Evolutionary conservation across 2,329 filamentous ascomycete genomes (phyloP).

Genomic region (Trichoderma afroharzianum): DNA sequence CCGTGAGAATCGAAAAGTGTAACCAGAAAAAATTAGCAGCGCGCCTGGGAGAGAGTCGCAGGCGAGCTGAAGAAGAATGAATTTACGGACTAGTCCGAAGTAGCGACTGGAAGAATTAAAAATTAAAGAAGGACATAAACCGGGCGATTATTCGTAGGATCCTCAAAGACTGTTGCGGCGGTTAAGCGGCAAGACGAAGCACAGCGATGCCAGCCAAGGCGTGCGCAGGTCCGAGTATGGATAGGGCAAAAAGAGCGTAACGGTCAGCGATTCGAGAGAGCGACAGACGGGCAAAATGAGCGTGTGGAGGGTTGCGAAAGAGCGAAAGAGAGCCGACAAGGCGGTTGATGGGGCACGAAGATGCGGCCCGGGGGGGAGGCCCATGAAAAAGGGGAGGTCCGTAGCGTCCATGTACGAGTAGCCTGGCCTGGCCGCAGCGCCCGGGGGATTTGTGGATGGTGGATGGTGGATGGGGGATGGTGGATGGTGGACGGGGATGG

Average conservation of each 20-base stretch:
- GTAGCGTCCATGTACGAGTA: neutral
- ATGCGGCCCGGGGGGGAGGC: conserved; percentile 16
- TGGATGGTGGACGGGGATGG: neutral
- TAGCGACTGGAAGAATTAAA: conserved; percentile 3
- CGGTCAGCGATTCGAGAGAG: conserved; percentile 8
- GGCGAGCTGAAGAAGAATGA: neutral
- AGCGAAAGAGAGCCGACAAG: conserved; percentile 5
- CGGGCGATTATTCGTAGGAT: neutral
- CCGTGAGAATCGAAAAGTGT: neutral
- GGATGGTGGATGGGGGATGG: too few species aligned
- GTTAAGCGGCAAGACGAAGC: neutral
- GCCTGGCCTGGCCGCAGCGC: conserved; percentile 10
- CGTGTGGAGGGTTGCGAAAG: conserved; percentile 8
- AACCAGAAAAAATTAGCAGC: neutral
- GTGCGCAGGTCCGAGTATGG: neutral
- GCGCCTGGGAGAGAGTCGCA: neutral
- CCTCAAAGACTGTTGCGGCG: neutral
- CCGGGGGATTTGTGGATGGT: neutral
- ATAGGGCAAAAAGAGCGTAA: conserved; percentile 12
- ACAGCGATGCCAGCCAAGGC: conserved; percentile 6
- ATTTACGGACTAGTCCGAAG: neutral
- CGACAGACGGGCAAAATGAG: conserved; percentile 13
- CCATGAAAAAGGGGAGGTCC: conserved; percentile 16
- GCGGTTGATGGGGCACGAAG: conserved; percentile 2
- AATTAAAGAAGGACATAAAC: neutral